Evolutionary conservation across 2,329 filamentous ascomycete species (phyloP).

Genomic region (Curvularia sp.): DNA sequence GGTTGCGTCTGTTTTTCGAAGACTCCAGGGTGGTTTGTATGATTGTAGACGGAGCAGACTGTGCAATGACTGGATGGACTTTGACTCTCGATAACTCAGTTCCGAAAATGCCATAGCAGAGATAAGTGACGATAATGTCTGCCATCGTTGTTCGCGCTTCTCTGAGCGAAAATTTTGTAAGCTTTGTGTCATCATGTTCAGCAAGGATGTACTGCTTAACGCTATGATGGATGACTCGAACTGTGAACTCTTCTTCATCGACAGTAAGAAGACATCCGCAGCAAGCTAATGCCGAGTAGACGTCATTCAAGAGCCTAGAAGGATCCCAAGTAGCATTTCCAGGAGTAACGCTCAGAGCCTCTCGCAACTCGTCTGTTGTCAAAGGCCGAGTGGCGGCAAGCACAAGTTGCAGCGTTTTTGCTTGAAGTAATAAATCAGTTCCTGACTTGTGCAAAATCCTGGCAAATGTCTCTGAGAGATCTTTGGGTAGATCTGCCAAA

Average conservation of each 20-base stretch:
- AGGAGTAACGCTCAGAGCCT: slow-evolving; percentile 51
- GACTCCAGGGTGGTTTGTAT: slow-evolving; percentile 15
- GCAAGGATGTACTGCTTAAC: slow-evolving; percentile 29
- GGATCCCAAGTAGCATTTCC: slow-evolving; percentile 35
- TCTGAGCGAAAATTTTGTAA: slow-evolving; percentile 4
- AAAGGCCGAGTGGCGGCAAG: slow-evolving; percentile 41
- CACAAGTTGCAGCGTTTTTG: slow-evolving; percentile 46
- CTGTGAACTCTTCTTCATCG: slow-evolving; percentile 36
- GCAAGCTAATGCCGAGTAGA: slow-evolving; percentile 26
- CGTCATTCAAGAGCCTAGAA: slow-evolving; percentile 25
- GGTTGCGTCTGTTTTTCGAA: slow-evolving; percentile 8
- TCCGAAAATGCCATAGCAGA: slow-evolving; percentile 30
- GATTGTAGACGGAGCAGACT: slow-evolving; percentile 17
- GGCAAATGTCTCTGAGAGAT: slow-evolving; percentile 23
- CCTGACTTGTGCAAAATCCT: slow-evolving; percentile 13
- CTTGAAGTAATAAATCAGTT: slow-evolving; percentile 20
- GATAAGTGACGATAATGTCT: slow-evolving; percentile 32
- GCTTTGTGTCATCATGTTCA: not conserved
- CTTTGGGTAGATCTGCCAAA: slow-evolving; percentile 25
- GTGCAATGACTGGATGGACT: slow-evolving; percentile 7
- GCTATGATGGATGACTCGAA: slow-evolving; percentile 32
- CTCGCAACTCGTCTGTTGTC: slow-evolving; percentile 47
- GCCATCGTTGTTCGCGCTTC: slow-evolving; percentile 23
- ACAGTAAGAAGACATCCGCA: slow-evolving; percentile 35
- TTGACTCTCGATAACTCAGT: slow-evolving; percentile 22